Conservation (phyloP, 1,139 yeast species). For the Yamadazyma trypodendri region DNA sequence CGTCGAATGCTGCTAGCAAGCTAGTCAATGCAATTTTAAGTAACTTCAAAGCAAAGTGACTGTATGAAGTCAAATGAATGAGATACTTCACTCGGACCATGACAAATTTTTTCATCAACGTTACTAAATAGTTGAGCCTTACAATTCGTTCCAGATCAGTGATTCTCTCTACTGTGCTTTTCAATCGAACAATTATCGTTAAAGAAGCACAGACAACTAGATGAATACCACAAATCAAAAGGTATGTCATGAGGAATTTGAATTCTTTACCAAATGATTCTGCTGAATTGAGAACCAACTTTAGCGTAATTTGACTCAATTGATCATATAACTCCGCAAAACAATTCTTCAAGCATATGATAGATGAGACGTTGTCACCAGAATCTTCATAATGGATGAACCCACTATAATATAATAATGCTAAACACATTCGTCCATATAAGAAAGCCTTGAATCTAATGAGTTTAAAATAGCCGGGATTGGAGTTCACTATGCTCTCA, state of each 20-base stretch:
- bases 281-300: constrained; percentile 3
- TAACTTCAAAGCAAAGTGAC: constrained; percentile 11
- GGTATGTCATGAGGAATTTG: constrained; percentile 9
- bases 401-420: constrained; percentile 4
- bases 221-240: constrained; percentile 6
- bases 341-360: constrained; percentile 6
- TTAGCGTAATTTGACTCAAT: constrained; percentile 8
- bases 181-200: constrained; percentile 8
- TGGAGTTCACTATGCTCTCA: background rate
- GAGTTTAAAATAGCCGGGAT: constrained; percentile 10
- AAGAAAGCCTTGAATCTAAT: constrained; percentile 5
- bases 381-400: constrained; percentile 9
- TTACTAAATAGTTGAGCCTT: constrained; percentile 4
- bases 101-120: constrained; percentile 6
- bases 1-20: constrained; percentile 7
- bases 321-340: constrained; percentile 5
- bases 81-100: constrained; percentile 9
- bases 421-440: constrained; percentile 4
- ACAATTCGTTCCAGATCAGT: background rate
- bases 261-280: constrained; percentile 8
- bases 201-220: constrained; percentile 5
- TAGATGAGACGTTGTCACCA: constrained; percentile 4
- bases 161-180: background rate
- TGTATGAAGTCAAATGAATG: constrained; percentile 6
- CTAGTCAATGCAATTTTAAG: constrained; percentile 9